Evolutionary conservation across 306 rosid genomes (phyloP), one percentile per base, ranked within the genome.

Genomic region (Castanea mollissima): DNA sequence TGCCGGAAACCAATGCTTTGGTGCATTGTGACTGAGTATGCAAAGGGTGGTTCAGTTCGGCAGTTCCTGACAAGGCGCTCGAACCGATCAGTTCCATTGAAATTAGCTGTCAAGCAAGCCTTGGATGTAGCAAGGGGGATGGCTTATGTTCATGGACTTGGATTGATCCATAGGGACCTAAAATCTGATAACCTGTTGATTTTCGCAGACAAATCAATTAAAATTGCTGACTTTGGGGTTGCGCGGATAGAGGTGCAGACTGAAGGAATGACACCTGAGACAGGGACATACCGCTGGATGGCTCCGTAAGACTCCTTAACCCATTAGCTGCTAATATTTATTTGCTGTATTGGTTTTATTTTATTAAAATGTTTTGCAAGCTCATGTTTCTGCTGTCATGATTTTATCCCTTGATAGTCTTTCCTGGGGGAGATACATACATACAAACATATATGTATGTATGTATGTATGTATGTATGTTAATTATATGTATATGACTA

Each of bases 241-340:
- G 98, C 98, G 11, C 92, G 98, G 67, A 95, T 95, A 79, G 99
- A 95, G 88, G 99, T 95, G 85, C 97, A 95, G 88, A 95, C 98
- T 3, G 97, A 95, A 89, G 98, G 98, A 84, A 95, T 95, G 99
- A 95, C 98, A 23, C 98, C 99, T 1, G 98, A 92, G 83, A 95
- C 98, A 72, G 99, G 98, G 82, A 95, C 99, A 2, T 95, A 95
- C 80, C 98, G 96, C 71, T 95, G 99, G 99, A 95, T 95, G 99
- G 99, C 98, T 71, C 99, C 98, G 98, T 92, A 93, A 91, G 99
- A 68, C 84, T 85, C 73, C 73, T 83, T 75, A n/a, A 38, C 74
- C 44, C 73, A 75, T 35, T 72, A 20, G 29, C 29, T 59, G 57
- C 20, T 34, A 67, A 67, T 15, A 32, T 34, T 65, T 32, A 2